Base-by-base conservation (phyloP, 148 eudicot genomes). In the Vaccinium myrtillus region DNA sequence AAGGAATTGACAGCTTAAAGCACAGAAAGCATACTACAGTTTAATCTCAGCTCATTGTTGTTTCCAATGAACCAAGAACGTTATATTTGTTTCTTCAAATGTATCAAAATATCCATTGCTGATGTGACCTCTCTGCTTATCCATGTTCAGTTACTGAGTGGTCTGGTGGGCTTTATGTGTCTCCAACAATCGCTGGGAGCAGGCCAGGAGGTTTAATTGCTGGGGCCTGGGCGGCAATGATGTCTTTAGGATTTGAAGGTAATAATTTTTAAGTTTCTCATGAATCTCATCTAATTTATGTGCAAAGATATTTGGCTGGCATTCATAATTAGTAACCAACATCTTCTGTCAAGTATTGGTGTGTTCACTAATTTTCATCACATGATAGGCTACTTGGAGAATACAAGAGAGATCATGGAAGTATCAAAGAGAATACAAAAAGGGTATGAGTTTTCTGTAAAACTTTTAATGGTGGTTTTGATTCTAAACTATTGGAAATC, bases 211-310 rank as follows among this genome's bases (percentile, higher is more conserved):
- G 92, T 86, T 86, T 97, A 56, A 91, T 95, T 89, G 99, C 99
- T 82, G 99, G 99, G 75, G 99, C 99, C 84, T 97, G 99, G 98
- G 99, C 99, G 12, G 95, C 99, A 75, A 94, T 97, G 96, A 91
- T 95, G 93, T 90, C 98, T 82, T 85, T 95, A 86, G 99, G 99
- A 86, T 88, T 90, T 80, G 93, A 93, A 92, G 99, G 99, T 95
- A 73, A 43, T 30, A 83, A 39, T 51, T 27, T 21, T 39, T 4
- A 67, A 12, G 48, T 21, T 19, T 54, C 30, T 55, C 21, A 39
- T 23, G 48, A 11, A 11, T 73, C 30, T 55, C 21, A 39, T 23
- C 69, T 79, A 50, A 56, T 79, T 18, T 56, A 39, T 16, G 49
- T 79, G 23, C 23, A 23, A 8, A 19, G 67, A 15, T 54, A n/a